A percentile compares a stretch with the other conserved stretches of the same genome.
Evolutionary conservation across 2,329 filamentous ascomycete genomes (phyloP).

Genomic region (Neonectria neomacrospora): DNA sequence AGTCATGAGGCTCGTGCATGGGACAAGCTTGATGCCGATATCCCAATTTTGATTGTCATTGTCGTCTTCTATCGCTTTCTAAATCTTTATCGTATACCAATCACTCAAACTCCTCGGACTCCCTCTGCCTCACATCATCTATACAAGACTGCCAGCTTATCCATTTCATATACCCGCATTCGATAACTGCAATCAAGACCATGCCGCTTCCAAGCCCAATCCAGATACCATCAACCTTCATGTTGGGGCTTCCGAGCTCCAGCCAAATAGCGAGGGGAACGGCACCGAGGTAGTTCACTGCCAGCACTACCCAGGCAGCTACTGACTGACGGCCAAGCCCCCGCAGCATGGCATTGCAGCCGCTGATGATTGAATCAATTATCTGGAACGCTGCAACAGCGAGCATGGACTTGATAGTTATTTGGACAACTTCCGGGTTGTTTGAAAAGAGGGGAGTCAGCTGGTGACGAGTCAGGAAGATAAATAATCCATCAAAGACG

Average conservation of each 20-base stretch:
- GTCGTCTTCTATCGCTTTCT: neutral
- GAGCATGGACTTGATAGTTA: slow-evolving; percentile 19
- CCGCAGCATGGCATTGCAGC: slow-evolving; percentile 52
- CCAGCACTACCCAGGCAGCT: slow-evolving; percentile 51
- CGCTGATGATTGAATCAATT: slow-evolving; percentile 27
- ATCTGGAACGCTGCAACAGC: slow-evolving; percentile 21
- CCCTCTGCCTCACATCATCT: slow-evolving; percentile 37
- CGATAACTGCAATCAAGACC: slow-evolving; percentile 38
- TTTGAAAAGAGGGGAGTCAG: slow-evolving; percentile 15
- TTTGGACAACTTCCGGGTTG: slow-evolving; percentile 9
- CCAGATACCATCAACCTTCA: slow-evolving; percentile 42
- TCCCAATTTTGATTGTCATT: no score
- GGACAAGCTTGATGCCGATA: no score
- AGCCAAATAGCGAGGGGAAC: slow-evolving; percentile 55
- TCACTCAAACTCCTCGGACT: slow-evolving; percentile 12
- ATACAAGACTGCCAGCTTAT: slow-evolving; percentile 41
- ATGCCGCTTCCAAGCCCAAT: slow-evolving; percentile 40
- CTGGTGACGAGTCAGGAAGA: slow-evolving; percentile 19
- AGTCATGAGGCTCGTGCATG: no score
- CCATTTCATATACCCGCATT: slow-evolving; percentile 41
- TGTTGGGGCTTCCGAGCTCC: slow-evolving; percentile 45
- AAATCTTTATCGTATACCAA: neutral
- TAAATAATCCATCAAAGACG: slow-evolving; percentile 47
- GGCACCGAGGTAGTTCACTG: slow-evolving; percentile 51
- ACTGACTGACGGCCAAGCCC: slow-evolving; percentile 53